Evolutionary conservation across 768 basidiomycete species (phyloP), one percentile per base, ranked within the genome.

Genomic region (Pisolithus orientalis): DNA sequence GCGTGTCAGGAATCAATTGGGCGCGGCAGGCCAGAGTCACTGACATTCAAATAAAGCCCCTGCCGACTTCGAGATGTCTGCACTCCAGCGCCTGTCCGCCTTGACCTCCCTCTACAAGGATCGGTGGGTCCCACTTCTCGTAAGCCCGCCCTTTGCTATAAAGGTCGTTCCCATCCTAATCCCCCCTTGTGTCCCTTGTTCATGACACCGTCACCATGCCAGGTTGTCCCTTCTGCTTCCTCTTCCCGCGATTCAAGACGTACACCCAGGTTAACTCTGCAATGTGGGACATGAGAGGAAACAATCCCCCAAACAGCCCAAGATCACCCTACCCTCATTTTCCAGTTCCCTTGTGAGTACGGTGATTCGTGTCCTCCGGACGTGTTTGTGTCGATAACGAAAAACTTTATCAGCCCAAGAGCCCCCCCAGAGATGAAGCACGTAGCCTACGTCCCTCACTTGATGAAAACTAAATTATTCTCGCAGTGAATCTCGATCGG

Each of bases 161-260:
- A 64, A 69, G 57, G 34, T 34, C 13, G 34, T 5, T 34, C 34
- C 14, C 34, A 34, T 14, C 34, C 13, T 25, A 8, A 14, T 7
- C 40, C 11, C 25, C 17, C 7, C 25, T 42, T 17, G 40, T 21
- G 6, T 25, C 25, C 25, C n/a, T 42, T 42, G 11, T 40, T 17
- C 14, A n/a, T 40, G 39, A 32, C 31, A 34, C 34, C 34, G 4
- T 50, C 49, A 48, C 53, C 55, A 68, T 68, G 66, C 54, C 68
- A 50, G 56, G 66, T 54, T 68, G 66, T 53, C 64, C 68, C 17
- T 14, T 60, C 42, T 51, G 70, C 29, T 59, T 65, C 3, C 64
- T 52, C 48, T 70, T 68, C 44, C 68, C 66, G 10, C 68, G 64
- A 57, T 66, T 68, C 5, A 70, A 59, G 42, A 54, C 66, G 42